phyloP scores from a whole-genome alignment of 108 stramenopile genomes.

The Epithemia pelagica region DNA sequence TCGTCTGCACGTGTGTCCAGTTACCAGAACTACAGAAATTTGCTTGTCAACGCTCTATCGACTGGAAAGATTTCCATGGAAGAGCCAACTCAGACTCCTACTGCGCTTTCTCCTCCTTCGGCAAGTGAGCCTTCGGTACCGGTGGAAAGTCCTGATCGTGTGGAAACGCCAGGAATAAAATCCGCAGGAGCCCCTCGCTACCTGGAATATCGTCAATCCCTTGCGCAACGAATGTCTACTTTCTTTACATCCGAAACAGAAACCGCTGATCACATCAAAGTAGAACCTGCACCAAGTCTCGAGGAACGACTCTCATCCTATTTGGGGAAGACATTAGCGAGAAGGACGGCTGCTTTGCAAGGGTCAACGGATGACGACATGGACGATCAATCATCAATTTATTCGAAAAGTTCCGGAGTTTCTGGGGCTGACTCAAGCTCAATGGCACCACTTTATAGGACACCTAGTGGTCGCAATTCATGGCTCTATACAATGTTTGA shows the following conservation, averaged over 20 bases:
- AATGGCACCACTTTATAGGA: no score
- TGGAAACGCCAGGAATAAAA: not conserved
- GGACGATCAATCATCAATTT: not conserved
- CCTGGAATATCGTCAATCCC: slow-evolving; percentile 10
- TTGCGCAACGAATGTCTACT: not conserved
- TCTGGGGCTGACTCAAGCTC: no score
- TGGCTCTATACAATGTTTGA: no score
- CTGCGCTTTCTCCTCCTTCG: not conserved
- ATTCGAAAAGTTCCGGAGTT: not conserved
- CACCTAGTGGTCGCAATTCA: no score
- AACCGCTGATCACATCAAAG: no score
- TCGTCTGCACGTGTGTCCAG: not conserved
- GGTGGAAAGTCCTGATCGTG: not conserved
- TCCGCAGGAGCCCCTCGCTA: not conserved
- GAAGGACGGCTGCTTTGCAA: no score
- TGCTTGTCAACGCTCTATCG: not conserved
- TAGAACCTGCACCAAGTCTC: no score
- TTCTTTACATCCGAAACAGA: not conserved
- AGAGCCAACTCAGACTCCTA: not conserved
- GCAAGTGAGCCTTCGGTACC: not conserved
- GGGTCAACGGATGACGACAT: not conserved
- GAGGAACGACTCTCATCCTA: no score
- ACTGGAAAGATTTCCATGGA: not conserved
- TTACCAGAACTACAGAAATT: slow-evolving; percentile 1
- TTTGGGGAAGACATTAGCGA: no score